Evolutionary conservation across 805 yeast genomes (phyloP), one percentile per base, ranked within the genome.

Genomic region (Teunomyces funiuensis): DNA sequence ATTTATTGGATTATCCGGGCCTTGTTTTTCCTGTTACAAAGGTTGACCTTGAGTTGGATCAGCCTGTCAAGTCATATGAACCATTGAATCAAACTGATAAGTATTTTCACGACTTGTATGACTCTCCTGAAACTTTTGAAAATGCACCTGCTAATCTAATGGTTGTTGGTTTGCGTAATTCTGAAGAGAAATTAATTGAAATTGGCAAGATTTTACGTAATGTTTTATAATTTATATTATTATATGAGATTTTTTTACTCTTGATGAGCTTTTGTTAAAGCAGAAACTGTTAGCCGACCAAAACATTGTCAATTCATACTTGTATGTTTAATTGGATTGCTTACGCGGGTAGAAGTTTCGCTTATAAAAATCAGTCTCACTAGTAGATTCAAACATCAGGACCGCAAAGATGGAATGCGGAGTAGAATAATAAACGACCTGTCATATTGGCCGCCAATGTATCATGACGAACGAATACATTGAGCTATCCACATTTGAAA

Each of bases 1-100:
- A 85, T 63, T 56, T 85, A 43, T 61, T 85, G 47, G 95, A 86
- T 59, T 71, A 79, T 54, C 89, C 95, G 27, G 77, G 82, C 26
- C 76, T 82, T 45, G 71, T 74, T 1, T 68, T 79, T 63, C 88
- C 55, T 6, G 51, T 47, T 8, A 47, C 52, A 9, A 50, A 29
- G 25, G 49, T 52, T 2, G 52, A 49, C 31, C 29, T 36, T 16
- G 38, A 36, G n/a, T 40, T 46, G 9, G 57, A 53, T 28, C 9
- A 18, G 13, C 43, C 49, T 18, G 41, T 25, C n/a, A 20, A 19
- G 25, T 33, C 39, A n/a, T 52, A 51, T 34, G 41, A 27, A n/a
- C 56, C 54, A 5, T 18, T 41, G 10, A 51, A 49, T 31, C 51
- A 52, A 8, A 33, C 31, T 5, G 54, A 47, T 36, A 40, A 43